Evolutionary conservation across 2,329 filamentous ascomycete species (phyloP).

Genomic region (Diplodia mutila): DNA sequence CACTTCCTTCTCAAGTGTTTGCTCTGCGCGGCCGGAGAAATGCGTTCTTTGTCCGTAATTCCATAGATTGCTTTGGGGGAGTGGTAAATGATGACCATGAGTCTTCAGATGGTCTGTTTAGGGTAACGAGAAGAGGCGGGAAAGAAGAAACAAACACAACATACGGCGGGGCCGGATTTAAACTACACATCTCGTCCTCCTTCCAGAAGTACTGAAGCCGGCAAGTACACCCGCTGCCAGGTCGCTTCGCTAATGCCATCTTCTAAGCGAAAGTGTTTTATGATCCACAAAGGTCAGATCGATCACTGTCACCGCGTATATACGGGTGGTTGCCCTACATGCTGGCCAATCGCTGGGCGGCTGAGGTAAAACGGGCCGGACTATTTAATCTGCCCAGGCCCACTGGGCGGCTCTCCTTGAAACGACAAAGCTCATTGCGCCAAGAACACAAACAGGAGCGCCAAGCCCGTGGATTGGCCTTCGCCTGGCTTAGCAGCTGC

Average conservation of each 20-base stretch:
- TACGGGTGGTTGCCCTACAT: background rate
- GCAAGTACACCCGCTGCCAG: background rate
- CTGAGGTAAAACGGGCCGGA: background rate
- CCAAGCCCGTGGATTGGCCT: constrained; percentile 2
- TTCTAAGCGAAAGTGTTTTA: background rate
- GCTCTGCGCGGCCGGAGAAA: background rate
- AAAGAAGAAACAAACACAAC: background rate
- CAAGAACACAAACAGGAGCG: background rate
- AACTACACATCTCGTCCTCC: background rate
- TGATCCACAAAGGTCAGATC: background rate
- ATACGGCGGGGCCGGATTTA: background rate
- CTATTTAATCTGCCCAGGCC: constrained; percentile 2
- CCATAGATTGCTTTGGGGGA: background rate
- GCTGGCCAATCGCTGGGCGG: background rate
- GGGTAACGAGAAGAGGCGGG: background rate
- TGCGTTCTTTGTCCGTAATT: background rate
- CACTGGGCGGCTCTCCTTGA: constrained; percentile 12
- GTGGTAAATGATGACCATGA: background rate
- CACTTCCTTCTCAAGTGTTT: too few relatives aligned
- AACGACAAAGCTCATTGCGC: constrained; percentile 9
- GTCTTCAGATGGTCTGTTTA: too few relatives aligned
- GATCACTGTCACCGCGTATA: background rate
- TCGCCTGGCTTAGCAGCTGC: background rate
- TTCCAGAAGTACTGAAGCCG: background rate
- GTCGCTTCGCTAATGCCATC: background rate